Conservation (phyloP, 306 rosid species). For the Mimosa bimucronata region DNA sequence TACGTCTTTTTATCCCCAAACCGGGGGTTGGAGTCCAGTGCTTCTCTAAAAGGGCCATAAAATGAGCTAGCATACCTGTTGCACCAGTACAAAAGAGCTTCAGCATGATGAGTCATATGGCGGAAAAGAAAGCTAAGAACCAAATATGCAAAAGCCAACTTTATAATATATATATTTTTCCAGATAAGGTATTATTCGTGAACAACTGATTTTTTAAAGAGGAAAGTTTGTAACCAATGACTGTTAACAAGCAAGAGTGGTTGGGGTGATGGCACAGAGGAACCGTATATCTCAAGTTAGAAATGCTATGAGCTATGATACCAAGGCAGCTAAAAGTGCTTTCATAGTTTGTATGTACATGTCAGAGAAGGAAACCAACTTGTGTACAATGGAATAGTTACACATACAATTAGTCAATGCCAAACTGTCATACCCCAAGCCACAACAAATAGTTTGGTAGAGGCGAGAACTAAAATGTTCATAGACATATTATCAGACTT, state of each 20-base stretch:
- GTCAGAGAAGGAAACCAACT: constrained; percentile 34
- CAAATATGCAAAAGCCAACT: constrained; percentile 25
- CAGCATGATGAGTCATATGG: constrained; percentile 24
- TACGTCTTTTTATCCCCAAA: constrained; percentile 97
- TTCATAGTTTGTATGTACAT: constrained; percentile 4
- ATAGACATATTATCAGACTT: constrained; percentile 4
- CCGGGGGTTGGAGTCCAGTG: constrained; percentile 93
- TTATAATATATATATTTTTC: not conserved
- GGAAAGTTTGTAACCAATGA: constrained; percentile 2
- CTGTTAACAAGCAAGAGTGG: constrained; percentile 17
- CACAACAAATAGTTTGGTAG: constrained; percentile 17
- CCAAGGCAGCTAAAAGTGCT: constrained; percentile 32
- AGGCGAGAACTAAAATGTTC: constrained; percentile 8
- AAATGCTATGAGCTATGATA: not conserved
- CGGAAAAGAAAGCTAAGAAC: not conserved
- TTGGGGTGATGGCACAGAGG: constrained; percentile 20
- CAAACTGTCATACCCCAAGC: constrained; percentile 10
- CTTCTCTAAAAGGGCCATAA: constrained; percentile 97
- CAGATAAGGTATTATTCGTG: not conserved
- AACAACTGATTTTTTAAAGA: constrained; percentile 14
- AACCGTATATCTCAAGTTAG: constrained; percentile 6
- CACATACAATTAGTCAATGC: constrained; percentile 1
- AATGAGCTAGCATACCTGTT: constrained; percentile 94
- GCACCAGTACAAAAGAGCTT: constrained; percentile 32
- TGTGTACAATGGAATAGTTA: constrained; percentile 10